These are phyloP conservation scores for Podila minutissima DNA, from an alignment of 192 early-diverging fungal species.

Conservation along the genomic window DNA sequence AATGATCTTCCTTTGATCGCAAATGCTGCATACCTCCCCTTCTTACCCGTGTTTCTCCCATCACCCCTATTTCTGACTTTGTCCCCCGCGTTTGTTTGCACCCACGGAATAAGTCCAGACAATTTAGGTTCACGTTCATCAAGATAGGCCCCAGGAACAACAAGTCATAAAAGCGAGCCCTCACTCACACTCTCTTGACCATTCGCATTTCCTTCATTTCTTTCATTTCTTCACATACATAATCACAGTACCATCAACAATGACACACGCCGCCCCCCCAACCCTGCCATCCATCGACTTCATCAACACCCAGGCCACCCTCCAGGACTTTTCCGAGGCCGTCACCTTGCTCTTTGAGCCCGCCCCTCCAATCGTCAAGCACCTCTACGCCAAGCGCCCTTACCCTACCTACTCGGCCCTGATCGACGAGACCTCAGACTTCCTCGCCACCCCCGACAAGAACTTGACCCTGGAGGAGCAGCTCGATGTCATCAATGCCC, in stretches of 20 bases:
- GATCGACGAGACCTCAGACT: slow-evolving; percentile 65
- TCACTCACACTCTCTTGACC: too few species aligned
- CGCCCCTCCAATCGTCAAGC: slow-evolving; percentile 80
- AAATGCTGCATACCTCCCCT: too few species aligned
- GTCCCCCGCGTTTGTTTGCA: too few species aligned
- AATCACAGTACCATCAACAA: slow-evolving; percentile 15
- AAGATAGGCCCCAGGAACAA: too few species aligned
- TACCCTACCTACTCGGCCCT: slow-evolving; percentile 75
- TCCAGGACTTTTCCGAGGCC: slow-evolving; percentile 62
- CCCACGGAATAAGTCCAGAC: too few species aligned
- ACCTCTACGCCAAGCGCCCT: slow-evolving; percentile 75
- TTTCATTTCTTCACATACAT: background rate
- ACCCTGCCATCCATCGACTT: slow-evolving; percentile 72
- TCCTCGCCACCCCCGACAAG: slow-evolving; percentile 56
- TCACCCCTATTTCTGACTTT: too few species aligned
- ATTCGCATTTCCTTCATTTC: background rate
- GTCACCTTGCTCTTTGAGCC: slow-evolving; percentile 87
- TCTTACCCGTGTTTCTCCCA: too few species aligned
- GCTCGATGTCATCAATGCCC: slow-evolving; percentile 87
- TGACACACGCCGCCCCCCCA: slow-evolving; percentile 26
- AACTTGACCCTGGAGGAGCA: slow-evolving; percentile 70
- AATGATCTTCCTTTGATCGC: too few species aligned
- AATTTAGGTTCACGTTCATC: too few species aligned
- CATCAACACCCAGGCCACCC: slow-evolving; percentile 64
- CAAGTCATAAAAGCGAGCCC: too few species aligned